phyloP scores from a whole-genome alignment of 176 grass and related monocot species.

The Carex kokanica region DNA sequence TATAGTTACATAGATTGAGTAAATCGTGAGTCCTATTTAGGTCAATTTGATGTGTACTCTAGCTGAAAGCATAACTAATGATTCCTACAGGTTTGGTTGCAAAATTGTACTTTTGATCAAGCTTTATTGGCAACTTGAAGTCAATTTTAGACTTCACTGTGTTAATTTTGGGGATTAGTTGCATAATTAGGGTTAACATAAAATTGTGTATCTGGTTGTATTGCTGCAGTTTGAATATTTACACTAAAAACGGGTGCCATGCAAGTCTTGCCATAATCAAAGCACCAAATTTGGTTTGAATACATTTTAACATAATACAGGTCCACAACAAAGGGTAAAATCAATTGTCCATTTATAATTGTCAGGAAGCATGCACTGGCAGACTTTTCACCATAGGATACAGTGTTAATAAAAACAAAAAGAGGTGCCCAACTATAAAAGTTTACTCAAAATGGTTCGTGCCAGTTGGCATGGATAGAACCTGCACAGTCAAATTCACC shows the following conservation, averaged over 20 bases:
- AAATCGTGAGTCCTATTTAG: background rate
- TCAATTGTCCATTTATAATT: background rate
- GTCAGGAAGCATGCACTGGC: background rate
- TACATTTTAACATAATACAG: background rate
- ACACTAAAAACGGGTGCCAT: background rate
- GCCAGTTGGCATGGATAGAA: background rate
- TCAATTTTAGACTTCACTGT: background rate
- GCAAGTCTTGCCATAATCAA: background rate
- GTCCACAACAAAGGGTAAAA: background rate
- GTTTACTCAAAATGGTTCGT: background rate
- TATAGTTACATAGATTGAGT: background rate
- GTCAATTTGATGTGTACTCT: background rate
- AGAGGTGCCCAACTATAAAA: background rate
- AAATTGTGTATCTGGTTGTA: background rate
- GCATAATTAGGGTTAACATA: background rate
- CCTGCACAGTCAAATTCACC: background rate
- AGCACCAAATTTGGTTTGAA: background rate
- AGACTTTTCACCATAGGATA: background rate
- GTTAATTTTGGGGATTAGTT: background rate
- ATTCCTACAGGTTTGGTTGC: background rate
- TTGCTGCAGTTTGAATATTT: background rate
- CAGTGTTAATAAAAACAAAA: background rate
- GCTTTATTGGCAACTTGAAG: background rate
- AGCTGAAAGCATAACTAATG: background rate
- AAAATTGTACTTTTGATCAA: background rate